Percentiles rank a stretch among this genome's conserved stretches.
These are phyloP conservation scores for Thermoascus crustaceus DNA, from an alignment of 2,329 filamentous ascomycete species.

Conservation along the genomic window DNA sequence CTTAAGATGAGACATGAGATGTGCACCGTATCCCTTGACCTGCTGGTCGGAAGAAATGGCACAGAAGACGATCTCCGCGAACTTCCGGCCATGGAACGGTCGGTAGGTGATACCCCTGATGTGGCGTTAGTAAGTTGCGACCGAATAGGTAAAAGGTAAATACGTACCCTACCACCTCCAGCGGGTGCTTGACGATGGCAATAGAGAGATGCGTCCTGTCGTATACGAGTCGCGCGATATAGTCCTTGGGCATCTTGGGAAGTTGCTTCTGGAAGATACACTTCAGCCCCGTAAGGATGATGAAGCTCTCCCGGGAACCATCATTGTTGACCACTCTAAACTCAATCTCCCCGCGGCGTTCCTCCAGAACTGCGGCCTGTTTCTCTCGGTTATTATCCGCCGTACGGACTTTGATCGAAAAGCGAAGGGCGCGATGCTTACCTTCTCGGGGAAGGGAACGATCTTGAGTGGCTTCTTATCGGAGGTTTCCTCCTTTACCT, in stretches of 20 bases:
- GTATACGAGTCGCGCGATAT: constrained; percentile 94
- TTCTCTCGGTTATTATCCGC: constrained; percentile 16
- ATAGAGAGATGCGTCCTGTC: constrained; percentile 94
- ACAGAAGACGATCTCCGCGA: constrained; percentile 98
- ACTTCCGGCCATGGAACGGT: constrained; percentile 82
- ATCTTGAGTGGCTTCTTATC: constrained; percentile 51
- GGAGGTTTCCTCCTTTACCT: constrained; percentile 17
- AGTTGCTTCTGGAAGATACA: constrained; percentile 98
- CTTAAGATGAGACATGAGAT: constrained; percentile 96
- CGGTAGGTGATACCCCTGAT: constrained; percentile 87
- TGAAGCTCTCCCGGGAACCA: constrained; percentile 73
- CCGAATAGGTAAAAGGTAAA: too few relatives aligned
- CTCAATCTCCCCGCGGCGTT: constrained; percentile 88
- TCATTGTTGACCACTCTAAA: constrained; percentile 99
- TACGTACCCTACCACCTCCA: constrained; percentile 69
- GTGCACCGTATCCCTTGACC: constrained; percentile 95
- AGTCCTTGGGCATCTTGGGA: constrained; percentile 98
- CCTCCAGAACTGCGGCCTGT: constrained; percentile 81
- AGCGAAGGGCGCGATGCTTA: constrained; percentile 25
- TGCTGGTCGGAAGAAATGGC: constrained; percentile 97
- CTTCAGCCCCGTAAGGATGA: constrained; percentile 91
- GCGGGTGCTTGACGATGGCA: constrained; percentile 91
- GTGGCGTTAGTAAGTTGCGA: constrained; percentile 13
- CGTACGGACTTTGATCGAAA: neutral
- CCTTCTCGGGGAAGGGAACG: constrained; percentile 86